Conservation (phyloP, 148 eudicot genomes). For the Beta vulgaris region DNA sequence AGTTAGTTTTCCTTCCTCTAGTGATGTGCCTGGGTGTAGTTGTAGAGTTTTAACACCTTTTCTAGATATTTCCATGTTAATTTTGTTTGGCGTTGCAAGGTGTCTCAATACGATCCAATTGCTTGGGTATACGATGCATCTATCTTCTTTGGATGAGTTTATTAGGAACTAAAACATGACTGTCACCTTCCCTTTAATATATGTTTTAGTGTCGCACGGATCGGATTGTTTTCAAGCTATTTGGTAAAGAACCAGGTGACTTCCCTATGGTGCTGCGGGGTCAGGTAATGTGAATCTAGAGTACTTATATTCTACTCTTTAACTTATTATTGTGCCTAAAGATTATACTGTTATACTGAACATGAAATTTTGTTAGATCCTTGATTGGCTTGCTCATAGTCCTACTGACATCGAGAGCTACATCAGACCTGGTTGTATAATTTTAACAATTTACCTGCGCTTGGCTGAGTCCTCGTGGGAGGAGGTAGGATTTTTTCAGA, state of each 20-base stretch:
- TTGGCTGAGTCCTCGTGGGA: slow-evolving; percentile 66
- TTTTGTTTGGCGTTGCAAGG: not conserved
- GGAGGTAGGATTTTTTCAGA: slow-evolving; percentile 43
- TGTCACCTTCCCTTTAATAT: slow-evolving; percentile 1
- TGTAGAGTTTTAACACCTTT: not conserved
- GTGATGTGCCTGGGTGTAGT: not conserved
- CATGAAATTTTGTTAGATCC: slow-evolving; percentile 49
- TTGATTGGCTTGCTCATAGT: slow-evolving; percentile 83
- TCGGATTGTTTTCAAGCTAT: slow-evolving; percentile 81
- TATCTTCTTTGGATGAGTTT: not conserved
- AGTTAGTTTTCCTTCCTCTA: not conserved
- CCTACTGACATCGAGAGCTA: slow-evolving; percentile 88
- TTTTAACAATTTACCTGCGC: slow-evolving; percentile 67
- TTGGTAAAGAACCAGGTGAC: slow-evolving; percentile 89
- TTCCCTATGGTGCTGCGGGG: slow-evolving; percentile 59
- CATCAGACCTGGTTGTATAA: slow-evolving; percentile 85
- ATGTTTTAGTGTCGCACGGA: slow-evolving; percentile 72
- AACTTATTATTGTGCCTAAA: not conserved
- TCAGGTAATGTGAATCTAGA: slow-evolving; percentile 44
- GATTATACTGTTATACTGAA: not conserved
- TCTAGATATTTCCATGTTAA: not conserved
- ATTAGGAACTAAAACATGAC: not conserved
- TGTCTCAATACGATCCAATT: not conserved
- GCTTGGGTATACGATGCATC: not conserved
- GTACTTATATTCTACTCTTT: not conserved